Conservation (phyloP, 2,329 filamentous ascomycete genomes). For the Lasiodiplodia gonubiensis region DNA sequence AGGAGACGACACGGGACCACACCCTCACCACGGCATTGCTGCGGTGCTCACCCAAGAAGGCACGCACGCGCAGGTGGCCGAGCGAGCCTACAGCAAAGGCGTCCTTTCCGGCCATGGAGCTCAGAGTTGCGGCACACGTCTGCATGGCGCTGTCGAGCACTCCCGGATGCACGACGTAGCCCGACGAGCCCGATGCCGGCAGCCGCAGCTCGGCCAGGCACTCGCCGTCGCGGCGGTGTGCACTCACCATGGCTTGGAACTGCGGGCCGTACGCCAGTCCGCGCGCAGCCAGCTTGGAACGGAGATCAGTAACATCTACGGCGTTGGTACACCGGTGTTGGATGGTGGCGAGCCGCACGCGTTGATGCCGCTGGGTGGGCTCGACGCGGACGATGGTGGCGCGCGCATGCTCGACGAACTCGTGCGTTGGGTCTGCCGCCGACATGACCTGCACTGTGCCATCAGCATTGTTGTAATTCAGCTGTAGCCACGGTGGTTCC, state of each 20-base stretch:
- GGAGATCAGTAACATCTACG: background rate
- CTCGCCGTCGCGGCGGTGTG: background rate
- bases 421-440: no score
- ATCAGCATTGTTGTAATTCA: background rate
- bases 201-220: background rate
- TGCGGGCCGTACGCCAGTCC: background rate
- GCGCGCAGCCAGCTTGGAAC: background rate
- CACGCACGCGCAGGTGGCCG: background rate
- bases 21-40: background rate
- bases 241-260: background rate
- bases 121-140: background rate
- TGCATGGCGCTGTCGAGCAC: background rate
- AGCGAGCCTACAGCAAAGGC: background rate
- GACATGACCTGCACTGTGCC: no score
- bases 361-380: no score
- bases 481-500: background rate
- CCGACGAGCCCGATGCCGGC: background rate
- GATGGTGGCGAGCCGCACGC: background rate
- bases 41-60: background rate
- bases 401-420: background rate
- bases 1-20: background rate
- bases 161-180: background rate
- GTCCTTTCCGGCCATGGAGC: background rate
- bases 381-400: background rate
- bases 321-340: background rate